Evolutionary conservation across 768 basidiomycete species (phyloP).

Genomic region (Lactarius psammicola): DNA sequence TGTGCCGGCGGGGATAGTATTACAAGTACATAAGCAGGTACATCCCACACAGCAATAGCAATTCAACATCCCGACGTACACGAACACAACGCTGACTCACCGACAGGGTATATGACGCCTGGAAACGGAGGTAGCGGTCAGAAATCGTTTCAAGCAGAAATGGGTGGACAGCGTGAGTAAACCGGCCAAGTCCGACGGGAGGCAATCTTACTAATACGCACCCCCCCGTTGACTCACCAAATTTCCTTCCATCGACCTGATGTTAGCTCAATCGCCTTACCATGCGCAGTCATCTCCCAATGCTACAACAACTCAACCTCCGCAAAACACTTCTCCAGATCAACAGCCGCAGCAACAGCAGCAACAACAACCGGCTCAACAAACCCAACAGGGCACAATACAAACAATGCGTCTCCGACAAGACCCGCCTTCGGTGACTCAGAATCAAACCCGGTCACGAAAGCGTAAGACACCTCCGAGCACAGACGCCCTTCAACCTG

Average conservation of each 20-base stretch:
- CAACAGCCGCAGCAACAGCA: conserved; percentile 19
- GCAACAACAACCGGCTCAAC: conserved; percentile 28
- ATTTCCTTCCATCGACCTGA: conserved; percentile 32
- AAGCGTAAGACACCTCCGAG: conserved; percentile 71
- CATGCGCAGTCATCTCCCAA: conserved; percentile 32
- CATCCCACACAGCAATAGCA: conserved; percentile 1
- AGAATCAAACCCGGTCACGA: conserved; percentile 47
- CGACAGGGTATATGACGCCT: background rate
- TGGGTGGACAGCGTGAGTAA: conserved; percentile 27
- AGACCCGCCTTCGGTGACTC: conserved; percentile 43
- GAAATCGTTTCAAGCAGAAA: conserved; percentile 10
- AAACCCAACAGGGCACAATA: conserved; percentile 28
- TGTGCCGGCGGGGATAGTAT: conserved; percentile 5
- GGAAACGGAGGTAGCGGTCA: background rate
- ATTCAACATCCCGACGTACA: conserved; percentile 18
- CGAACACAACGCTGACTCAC: background rate
- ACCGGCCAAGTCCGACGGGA: conserved; percentile 27
- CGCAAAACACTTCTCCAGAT: conserved; percentile 19
- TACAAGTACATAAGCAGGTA: conserved; percentile 22
- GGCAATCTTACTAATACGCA: conserved; percentile 38
- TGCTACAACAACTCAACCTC: conserved; percentile 15
- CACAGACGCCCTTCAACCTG: conserved; percentile 32
- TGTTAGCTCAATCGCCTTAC: conserved; percentile 37
- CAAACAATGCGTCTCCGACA: conserved; percentile 62
- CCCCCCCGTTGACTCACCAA: conserved; percentile 29